phyloP scores from a whole-genome alignment of 805 yeast species.

The Saturnispora besseyi region DNA sequence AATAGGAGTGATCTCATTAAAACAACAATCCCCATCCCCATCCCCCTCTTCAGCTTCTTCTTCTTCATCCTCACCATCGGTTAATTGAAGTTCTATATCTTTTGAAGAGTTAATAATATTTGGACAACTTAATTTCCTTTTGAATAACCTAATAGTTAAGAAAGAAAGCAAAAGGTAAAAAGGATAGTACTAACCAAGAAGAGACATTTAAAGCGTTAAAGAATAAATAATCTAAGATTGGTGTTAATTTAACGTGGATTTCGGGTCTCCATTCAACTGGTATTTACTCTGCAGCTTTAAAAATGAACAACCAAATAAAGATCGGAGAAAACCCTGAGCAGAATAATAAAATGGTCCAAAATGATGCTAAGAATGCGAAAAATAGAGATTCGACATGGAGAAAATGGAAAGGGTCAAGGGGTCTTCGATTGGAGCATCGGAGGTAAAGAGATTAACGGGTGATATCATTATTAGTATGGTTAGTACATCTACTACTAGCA shows the following conservation, averaged over 20 bases:
- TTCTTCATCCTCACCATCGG: not conserved
- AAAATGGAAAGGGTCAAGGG: not conserved
- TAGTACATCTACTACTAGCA: too few species aligned
- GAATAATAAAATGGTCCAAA: slow-evolving; percentile 33
- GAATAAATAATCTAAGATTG: slow-evolving; percentile 33
- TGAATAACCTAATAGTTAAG: not conserved
- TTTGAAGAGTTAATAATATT: not conserved
- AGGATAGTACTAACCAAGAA: not conserved
- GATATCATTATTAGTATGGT: too few species aligned
- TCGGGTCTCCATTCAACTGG: slow-evolving; percentile 47
- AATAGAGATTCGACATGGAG: too few species aligned
- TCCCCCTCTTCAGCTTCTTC: not conserved
- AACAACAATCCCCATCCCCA: not conserved
- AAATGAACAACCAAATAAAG: slow-evolving; percentile 45
- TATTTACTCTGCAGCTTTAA: slow-evolving; percentile 50
- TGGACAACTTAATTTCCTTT: not conserved
- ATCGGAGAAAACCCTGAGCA: slow-evolving; percentile 43
- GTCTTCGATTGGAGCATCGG: not conserved
- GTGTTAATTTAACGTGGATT: slow-evolving; percentile 41
- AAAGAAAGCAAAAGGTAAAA: not conserved
- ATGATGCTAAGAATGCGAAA: not conserved
- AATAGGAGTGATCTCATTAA: too few species aligned
- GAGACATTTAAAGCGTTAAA: slow-evolving; percentile 19
- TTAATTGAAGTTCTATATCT: not conserved
- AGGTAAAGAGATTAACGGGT: not conserved